These are phyloP conservation scores for Calonectria leucothoes DNA, from an alignment of 2,329 filamentous ascomycete species.

Conservation along the genomic window DNA sequence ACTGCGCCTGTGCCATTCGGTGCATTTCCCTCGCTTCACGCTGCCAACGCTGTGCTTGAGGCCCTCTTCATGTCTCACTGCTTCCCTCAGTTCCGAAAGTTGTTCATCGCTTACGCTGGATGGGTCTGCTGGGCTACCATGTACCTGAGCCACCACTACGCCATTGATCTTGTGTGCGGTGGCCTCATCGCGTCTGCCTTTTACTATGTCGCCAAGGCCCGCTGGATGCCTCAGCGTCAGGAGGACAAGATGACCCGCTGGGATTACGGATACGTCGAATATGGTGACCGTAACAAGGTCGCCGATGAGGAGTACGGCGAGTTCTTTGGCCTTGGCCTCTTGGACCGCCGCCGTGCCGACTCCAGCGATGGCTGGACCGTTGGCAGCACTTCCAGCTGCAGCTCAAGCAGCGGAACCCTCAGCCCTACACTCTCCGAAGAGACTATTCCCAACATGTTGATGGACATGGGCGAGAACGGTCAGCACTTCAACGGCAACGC, in stretches of 20 bases:
- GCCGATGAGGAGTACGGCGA: conserved; percentile 60
- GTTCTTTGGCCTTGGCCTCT: conserved; percentile 59
- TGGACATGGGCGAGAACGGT: conserved; percentile 51
- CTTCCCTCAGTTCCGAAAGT: conserved; percentile 83
- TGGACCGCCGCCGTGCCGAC: conserved; percentile 55
- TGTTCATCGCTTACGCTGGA: conserved; percentile 85
- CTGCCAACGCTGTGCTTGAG: conserved; percentile 88
- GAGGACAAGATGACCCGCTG: conserved; percentile 88
- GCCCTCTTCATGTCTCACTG: conserved; percentile 93
- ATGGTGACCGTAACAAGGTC: conserved; percentile 70
- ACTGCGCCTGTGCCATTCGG: conserved; percentile 93
- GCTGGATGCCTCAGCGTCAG: conserved; percentile 86
- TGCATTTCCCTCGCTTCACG: conserved; percentile 93
- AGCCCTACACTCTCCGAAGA: conserved; percentile 63
- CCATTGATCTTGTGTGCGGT: conserved; percentile 90
- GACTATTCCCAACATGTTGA: conserved; percentile 47
- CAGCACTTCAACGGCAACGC: conserved; percentile 41
- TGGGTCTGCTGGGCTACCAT: conserved; percentile 99
- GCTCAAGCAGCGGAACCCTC: conserved; percentile 61
- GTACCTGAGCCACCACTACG: conserved; percentile 98
- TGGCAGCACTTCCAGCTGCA: conserved; percentile 79
- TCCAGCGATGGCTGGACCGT: conserved; percentile 92
- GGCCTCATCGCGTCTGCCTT: conserved; percentile 81
- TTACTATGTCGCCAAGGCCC: conserved; percentile 84
- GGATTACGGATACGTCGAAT: conserved; percentile 95